Percentiles rank a stretch among this genome's conserved stretches.
Conservation (phyloP, 495 filamentous ascomycete species). For the Hyaloscypha finlandica region DNA sequence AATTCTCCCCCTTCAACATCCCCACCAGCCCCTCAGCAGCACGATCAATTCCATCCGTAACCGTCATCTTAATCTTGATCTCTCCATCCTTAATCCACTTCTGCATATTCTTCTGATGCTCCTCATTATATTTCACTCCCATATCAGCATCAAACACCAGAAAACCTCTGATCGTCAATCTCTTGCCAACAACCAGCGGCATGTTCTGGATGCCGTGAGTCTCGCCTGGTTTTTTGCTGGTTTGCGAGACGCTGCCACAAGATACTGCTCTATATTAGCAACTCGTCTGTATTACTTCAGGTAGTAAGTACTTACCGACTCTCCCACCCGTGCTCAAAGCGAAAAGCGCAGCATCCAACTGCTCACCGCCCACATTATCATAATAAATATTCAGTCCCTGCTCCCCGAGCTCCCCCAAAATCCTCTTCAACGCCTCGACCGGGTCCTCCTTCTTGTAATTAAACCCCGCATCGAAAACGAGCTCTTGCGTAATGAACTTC, state of each 20-base stretch:
- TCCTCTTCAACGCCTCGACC: constrained; percentile 65
- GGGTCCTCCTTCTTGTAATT: constrained; percentile 66
- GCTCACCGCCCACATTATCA: constrained; percentile 91
- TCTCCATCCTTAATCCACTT: constrained; percentile 84
- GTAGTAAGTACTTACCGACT: constrained; percentile 40
- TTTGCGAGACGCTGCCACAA: constrained; percentile 63
- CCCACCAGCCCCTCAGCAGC: constrained; percentile 75
- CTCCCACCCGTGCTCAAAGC: constrained; percentile 69
- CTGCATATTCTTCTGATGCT: constrained; percentile 80
- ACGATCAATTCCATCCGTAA: constrained; percentile 84
- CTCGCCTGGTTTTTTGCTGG: constrained; percentile 62
- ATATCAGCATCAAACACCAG: constrained; percentile 65
- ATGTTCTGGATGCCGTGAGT: constrained; percentile 71
- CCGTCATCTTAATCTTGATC: constrained; percentile 67
- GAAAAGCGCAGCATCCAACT: constrained; percentile 73
- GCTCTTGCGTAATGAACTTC: constrained; percentile 62
- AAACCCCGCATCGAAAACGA: constrained; percentile 70
- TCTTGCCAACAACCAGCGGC: constrained; percentile 44
- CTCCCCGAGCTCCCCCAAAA: constrained; percentile 55
- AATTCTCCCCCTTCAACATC: constrained; percentile 83
- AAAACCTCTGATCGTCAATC: constrained; percentile 67
- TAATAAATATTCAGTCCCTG: constrained; percentile 91
- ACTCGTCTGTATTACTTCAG: neutral
- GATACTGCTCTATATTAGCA: constrained; percentile 37
- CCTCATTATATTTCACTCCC: constrained; percentile 67